phyloP scores from a whole-genome alignment of 768 basidiomycete species.

The Tylopilus subfusipes region DNA sequence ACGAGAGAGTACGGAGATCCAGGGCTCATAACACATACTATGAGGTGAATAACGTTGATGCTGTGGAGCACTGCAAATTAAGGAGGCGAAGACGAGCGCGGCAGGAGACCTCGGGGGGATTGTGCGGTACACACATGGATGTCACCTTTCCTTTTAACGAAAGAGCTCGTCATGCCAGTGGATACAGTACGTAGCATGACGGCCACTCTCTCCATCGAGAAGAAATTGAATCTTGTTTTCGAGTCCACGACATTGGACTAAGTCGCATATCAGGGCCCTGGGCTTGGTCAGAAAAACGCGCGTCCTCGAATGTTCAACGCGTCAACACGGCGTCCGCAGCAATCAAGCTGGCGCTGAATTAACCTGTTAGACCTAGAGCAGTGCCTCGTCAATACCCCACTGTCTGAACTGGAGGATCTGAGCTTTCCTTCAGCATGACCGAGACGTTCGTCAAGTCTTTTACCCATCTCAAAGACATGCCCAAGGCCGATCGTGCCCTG shows the following conservation, averaged over 20 bases:
- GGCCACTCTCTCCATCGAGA: not conserved
- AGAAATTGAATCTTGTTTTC: not conserved
- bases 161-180: too few species aligned
- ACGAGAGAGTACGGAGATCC: too few species aligned
- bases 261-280: slow-evolving; percentile 1
- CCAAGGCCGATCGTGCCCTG: slow-evolving; percentile 65
- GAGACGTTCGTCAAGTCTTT: slow-evolving; percentile 62
- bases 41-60: not conserved
- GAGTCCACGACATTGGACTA: slow-evolving; percentile 16
- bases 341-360: not conserved
- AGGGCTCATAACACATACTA: not conserved
- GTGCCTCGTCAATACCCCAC: not conserved
- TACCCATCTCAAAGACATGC: slow-evolving; percentile 66
- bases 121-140: not conserved
- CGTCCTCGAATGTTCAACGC: not conserved
- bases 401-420: not conserved
- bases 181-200: too few species aligned
- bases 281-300: slow-evolving; percentile 7
- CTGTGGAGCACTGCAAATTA: not conserved
- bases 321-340: slow-evolving; percentile 4
- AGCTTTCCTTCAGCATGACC: slow-evolving; percentile 38
- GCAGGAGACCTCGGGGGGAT: not conserved
- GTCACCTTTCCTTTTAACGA: not conserved
- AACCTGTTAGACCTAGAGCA: not conserved
- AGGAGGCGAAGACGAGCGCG: not conserved